Percentiles rank a stretch among this genome's conserved stretches.
These are phyloP conservation scores for Cladosporium oxysporum DNA, from an alignment of 2,329 filamentous ascomycete species.

Conservation along the genomic window DNA sequence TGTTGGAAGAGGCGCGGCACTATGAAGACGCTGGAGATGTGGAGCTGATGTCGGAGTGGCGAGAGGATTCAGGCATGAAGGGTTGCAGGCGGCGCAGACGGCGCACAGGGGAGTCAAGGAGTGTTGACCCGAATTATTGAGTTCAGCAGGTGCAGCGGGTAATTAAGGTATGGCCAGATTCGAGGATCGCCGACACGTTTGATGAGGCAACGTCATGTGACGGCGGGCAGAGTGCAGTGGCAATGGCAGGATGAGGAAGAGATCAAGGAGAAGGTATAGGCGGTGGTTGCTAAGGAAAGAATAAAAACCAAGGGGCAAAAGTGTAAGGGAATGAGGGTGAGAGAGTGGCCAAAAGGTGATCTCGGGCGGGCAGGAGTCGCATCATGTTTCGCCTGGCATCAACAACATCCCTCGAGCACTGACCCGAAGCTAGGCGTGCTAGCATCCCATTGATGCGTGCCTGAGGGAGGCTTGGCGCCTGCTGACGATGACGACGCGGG, in stretches of 20 bases:
- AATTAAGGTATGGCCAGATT: conserved; percentile 12
- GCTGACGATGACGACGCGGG: neutral
- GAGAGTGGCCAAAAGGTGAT: neutral
- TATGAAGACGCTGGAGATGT: neutral
- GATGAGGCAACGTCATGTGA: neutral
- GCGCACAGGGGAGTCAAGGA: conserved; percentile 6
- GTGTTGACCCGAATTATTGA: conserved; percentile 14
- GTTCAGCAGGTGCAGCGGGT: conserved; percentile 15
- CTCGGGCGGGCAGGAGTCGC: neutral
- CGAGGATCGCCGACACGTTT: conserved; percentile 2
- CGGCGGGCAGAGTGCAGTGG: neutral
- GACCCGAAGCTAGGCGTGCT: too few relatives aligned
- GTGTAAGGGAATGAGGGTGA: neutral
- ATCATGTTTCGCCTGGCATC: neutral
- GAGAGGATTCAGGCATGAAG: conserved; percentile 16
- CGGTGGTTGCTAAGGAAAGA: neutral
- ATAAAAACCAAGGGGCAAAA: neutral
- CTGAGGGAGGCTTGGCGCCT: neutral
- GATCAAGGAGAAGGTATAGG: neutral
- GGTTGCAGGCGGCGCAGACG: neutral
- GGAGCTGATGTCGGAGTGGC: neutral
- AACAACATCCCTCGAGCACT: neutral
- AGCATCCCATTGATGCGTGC: neutral
- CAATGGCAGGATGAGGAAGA: neutral
- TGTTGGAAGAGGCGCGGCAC: neutral